Percentiles rank a stretch among this genome's conserved stretches.
Conservation (phyloP, 805 yeast genomes). For the Babjeviella inositovora region DNA sequence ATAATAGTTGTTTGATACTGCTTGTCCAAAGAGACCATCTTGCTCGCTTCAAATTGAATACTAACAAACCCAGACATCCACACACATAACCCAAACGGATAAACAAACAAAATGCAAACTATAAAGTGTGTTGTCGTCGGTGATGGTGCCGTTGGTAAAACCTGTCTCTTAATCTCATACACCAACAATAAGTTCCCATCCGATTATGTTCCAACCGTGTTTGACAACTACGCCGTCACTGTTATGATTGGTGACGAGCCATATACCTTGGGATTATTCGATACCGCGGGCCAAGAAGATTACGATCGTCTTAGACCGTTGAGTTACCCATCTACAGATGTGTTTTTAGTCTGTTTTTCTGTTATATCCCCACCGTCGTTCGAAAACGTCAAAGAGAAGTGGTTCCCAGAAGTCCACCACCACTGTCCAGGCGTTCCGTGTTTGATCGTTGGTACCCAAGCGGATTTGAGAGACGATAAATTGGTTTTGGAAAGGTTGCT, state of each 20-base stretch:
- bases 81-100: too few species aligned
- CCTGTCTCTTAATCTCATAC: conserved; percentile 88
- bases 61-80: too few species aligned
- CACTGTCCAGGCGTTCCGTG: conserved; percentile 98
- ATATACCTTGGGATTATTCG: conserved; percentile 90
- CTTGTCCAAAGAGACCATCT: too few species aligned
- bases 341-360: conserved; percentile 87
- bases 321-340: conserved; percentile 95
- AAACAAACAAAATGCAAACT: conserved; percentile 27
- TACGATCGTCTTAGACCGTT: conserved; percentile 94
- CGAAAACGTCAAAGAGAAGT: conserved; percentile 94
- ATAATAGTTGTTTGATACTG: too few species aligned
- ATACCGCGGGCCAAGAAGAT: conserved; percentile 99
- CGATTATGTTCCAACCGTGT: conserved; percentile 97
- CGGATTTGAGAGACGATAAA: conserved; percentile 88
- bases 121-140: conserved; percentile 97
- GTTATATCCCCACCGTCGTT: conserved; percentile 95
- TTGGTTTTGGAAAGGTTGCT: conserved; percentile 78
- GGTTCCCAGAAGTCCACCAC: conserved; percentile 98
- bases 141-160: conserved; percentile 99
- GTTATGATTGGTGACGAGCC: conserved; percentile 98
- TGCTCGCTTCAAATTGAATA: too few species aligned
- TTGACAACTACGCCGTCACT: conserved; percentile 88
- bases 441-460: conserved; percentile 91
- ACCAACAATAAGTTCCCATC: conserved; percentile 96